Evolutionary conservation across 768 basidiomycete genomes (phyloP).

Genomic region (Infundibulicybe gibba): DNA sequence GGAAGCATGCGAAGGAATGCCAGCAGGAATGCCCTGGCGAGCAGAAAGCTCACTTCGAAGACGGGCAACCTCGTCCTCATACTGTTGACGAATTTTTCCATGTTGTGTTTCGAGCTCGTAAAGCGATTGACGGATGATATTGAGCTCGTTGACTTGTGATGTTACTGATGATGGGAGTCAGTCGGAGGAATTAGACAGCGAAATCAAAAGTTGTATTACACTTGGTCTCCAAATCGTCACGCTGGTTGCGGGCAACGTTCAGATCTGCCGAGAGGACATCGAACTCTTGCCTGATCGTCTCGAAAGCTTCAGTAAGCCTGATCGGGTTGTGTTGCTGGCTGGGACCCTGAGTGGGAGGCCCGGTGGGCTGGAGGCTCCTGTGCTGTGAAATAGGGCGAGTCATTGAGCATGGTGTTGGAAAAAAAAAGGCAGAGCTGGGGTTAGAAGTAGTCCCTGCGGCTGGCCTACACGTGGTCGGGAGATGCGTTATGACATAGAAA

Average conservation of each 20-base stretch:
- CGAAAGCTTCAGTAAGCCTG: constrained; percentile 78
- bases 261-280: constrained; percentile 71
- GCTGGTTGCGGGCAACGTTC: constrained; percentile 62
- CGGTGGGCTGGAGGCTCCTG: constrained; percentile 50
- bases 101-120: constrained; percentile 93
- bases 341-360: constrained; percentile 39
- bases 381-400: constrained; percentile 34
- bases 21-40: constrained; percentile 7
- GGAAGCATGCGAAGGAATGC: constrained; percentile 18
- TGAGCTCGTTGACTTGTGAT: constrained; percentile 85
- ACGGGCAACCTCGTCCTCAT: constrained; percentile 79
- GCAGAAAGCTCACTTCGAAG: constrained; percentile 67
- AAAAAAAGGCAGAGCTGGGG: constrained; percentile 9
- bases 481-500: constrained; percentile 15
- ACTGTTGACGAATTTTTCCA: constrained; percentile 78
- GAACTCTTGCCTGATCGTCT: constrained; percentile 81
- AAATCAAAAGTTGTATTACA: constrained; percentile 31
- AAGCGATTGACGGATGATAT: constrained; percentile 82
- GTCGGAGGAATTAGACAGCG: neutral
- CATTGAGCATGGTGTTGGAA: constrained; percentile 6
- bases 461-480: constrained; percentile 15
- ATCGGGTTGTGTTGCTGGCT: constrained; percentile 30
- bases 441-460: constrained; percentile 8
- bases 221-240: constrained; percentile 92
- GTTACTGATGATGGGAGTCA: constrained; percentile 44